phyloP scores from a whole-genome alignment of 768 basidiomycete species.

The Hypholoma sublateritium region DNA sequence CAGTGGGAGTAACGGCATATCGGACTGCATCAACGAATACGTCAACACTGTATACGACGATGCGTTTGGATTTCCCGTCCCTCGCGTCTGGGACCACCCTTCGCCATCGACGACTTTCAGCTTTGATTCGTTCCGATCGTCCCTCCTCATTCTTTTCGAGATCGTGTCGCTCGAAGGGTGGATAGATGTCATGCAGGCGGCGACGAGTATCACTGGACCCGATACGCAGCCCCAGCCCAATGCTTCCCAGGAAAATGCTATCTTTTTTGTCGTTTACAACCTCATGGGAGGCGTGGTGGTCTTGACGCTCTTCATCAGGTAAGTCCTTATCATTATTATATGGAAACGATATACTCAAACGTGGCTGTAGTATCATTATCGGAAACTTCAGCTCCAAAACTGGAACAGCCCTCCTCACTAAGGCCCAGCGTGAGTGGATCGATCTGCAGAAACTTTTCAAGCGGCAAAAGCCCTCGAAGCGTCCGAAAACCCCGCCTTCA shows the following conservation, averaged over 20 bases:
- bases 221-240: constrained; percentile 73
- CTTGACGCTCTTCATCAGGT: constrained; percentile 90
- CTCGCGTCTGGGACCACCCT: constrained; percentile 89
- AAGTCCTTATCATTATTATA: constrained; percentile 19
- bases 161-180: constrained; percentile 96
- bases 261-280: constrained; percentile 92
- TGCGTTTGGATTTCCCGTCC: constrained; percentile 70
- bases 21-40: constrained; percentile 77
- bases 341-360: constrained; percentile 10
- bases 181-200: constrained; percentile 88
- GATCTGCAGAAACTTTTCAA: constrained; percentile 87
- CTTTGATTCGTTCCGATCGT: constrained; percentile 83
- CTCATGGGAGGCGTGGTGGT: constrained; percentile 89
- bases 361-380: constrained; percentile 79
- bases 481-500: constrained; percentile 64
- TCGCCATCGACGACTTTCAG: constrained; percentile 81
- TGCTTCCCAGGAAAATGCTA: constrained; percentile 75
- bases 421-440: constrained; percentile 91
- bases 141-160: constrained; percentile 91
- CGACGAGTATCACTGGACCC: constrained; percentile 72
- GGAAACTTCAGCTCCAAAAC: constrained; percentile 88
- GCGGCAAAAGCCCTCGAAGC: constrained; percentile 82
- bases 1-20: constrained; percentile 45
- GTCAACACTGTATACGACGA: constrained; percentile 57
- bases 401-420: constrained; percentile 82